Conservation (phyloP, 345 rosid species). For the Iberis pinnata region DNA sequence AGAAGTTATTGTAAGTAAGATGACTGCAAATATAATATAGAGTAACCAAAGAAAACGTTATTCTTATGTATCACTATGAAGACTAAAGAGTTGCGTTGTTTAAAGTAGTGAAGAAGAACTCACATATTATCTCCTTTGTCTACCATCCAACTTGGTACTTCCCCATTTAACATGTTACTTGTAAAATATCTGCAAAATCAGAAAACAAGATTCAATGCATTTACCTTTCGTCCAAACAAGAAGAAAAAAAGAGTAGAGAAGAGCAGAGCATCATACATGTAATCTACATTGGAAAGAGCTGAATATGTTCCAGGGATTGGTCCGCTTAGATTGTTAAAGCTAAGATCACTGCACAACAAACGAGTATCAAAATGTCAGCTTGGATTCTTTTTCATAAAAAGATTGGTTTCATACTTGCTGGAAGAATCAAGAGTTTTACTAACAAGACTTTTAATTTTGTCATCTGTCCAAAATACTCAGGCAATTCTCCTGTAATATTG, state of each 20-base stretch:
- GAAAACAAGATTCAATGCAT: conserved; percentile 8
- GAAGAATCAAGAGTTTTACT: conserved; percentile 25
- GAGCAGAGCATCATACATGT: conserved; percentile 13
- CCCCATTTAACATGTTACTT: conserved; percentile 44
- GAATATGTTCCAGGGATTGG: conserved; percentile 31
- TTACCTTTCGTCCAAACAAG: no score
- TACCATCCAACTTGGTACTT: conserved; percentile 41
- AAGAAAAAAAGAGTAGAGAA: no score
- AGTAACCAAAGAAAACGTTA: not conserved
- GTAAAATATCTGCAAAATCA: conserved; percentile 26
- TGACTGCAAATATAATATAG: conserved; percentile 41
- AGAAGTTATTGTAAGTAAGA: conserved; percentile 62
- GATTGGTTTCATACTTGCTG: not conserved
- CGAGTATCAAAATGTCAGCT: conserved; percentile 17
- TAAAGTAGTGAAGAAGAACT: conserved; percentile 17
- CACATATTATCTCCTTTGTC: conserved; percentile 45
- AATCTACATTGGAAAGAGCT: conserved; percentile 14
- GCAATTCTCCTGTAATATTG: conserved; percentile 42
- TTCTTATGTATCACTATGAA: not conserved
- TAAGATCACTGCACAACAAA: conserved; percentile 42
- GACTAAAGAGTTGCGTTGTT: not conserved
- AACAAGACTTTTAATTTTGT: conserved; percentile 32
- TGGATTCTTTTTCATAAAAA: not conserved
- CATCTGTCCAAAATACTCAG: conserved; percentile 32
- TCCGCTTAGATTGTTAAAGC: conserved; percentile 55